Conservation (phyloP, 495 filamentous ascomycete genomes). For the Elasticomyces elasticus region DNA sequence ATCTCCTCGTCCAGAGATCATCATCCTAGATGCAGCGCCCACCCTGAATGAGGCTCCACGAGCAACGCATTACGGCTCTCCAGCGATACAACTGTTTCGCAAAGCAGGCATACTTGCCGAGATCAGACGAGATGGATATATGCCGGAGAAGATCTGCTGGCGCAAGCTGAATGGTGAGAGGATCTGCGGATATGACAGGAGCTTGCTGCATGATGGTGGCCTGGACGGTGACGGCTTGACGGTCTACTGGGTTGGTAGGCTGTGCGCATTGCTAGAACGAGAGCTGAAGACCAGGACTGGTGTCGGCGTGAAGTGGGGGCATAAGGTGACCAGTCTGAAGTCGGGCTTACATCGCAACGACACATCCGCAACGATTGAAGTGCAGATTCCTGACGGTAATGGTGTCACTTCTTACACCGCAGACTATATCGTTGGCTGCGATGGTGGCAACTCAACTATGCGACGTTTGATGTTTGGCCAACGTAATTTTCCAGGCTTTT, state of each 20-base stretch:
- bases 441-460: constrained; percentile 7
- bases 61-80: constrained; percentile 1
- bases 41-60: constrained; percentile 1
- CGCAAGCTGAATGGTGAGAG: constrained; percentile 6
- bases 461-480: background rate
- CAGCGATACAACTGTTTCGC: constrained; percentile 4
- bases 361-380: background rate
- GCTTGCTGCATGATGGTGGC: background rate
- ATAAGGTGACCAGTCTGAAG: constrained; percentile 2
- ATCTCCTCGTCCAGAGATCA: constrained; percentile 1
- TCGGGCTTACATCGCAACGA: background rate
- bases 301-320: background rate
- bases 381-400: background rate
- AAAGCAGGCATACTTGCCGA: background rate
- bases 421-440: constrained; percentile 11
- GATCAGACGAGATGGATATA: constrained; percentile 2
- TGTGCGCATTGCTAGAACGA: constrained; percentile 1
- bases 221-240: constrained; percentile 2
- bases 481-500: constrained; percentile 5
- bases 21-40: constrained; percentile 10
- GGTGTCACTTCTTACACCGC: background rate
- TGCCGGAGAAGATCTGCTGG: constrained; percentile 5
- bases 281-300: constrained; percentile 1
- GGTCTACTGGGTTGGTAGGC: constrained; percentile 2
- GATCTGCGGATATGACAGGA: background rate